These are phyloP conservation scores for Cucurbitaria berberidis DNA, from an alignment of 2,329 filamentous ascomycete species.

Conservation along the genomic window DNA sequence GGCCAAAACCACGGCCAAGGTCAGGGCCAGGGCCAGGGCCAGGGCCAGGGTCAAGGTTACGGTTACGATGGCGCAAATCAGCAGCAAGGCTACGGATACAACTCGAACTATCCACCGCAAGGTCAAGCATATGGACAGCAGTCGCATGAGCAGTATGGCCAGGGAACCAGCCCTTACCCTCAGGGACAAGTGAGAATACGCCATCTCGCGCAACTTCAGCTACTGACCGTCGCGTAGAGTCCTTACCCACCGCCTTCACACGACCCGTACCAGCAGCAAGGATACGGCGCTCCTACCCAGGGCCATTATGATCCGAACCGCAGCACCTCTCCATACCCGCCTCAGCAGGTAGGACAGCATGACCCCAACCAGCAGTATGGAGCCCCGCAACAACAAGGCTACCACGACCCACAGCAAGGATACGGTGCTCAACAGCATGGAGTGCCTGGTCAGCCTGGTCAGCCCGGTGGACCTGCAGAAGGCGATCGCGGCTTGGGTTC, in stretches of 20 bases:
- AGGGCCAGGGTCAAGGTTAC: conserved; percentile 33
- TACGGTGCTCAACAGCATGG: conserved; percentile 50
- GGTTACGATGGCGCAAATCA: conserved; percentile 34
- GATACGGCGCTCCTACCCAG: conserved; percentile 41
- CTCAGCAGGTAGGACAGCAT: conserved; percentile 30
- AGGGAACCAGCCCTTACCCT: conserved; percentile 38
- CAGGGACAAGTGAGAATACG: conserved; percentile 30
- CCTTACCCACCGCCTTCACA: conserved; percentile 38
- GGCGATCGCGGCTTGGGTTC: conserved; percentile 65
- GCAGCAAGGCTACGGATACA: conserved; percentile 33
- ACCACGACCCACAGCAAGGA: conserved; percentile 21
- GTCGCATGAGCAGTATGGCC: conserved; percentile 36
- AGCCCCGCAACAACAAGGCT: conserved; percentile 18
- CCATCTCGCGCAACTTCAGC: background rate
- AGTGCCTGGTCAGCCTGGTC: conserved; percentile 45
- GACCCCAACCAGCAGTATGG: conserved; percentile 31
- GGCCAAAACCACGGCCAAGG: conserved; percentile 30
- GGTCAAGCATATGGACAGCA: conserved; percentile 35
- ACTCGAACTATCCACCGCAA: conserved; percentile 27
- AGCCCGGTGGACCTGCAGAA: conserved; percentile 42
- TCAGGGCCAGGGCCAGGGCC: conserved; percentile 30
- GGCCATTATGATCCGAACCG: conserved; percentile 46
- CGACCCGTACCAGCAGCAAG: conserved; percentile 36
- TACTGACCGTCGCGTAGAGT: conserved; percentile 29
- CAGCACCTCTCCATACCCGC: conserved; percentile 45